Evolutionary conservation across 352 stramenopile species (phyloP).

Genomic region (Phytophthora boehmeriae): DNA sequence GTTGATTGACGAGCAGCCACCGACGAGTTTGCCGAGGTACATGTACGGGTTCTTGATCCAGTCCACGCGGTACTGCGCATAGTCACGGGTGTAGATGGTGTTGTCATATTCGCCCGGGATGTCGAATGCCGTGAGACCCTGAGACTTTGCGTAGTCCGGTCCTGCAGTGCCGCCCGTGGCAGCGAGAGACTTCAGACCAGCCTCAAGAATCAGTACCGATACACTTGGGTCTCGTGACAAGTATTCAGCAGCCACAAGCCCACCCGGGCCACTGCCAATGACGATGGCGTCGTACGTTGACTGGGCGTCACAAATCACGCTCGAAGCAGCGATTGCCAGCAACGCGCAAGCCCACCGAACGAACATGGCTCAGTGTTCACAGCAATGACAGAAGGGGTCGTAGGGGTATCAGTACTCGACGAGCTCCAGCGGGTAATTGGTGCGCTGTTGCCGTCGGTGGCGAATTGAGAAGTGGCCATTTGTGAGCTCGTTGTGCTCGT

Average conservation of each 20-base stretch:
- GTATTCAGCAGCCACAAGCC: constrained; percentile 66
- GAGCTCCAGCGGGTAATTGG: neutral
- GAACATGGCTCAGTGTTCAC: constrained; percentile 18
- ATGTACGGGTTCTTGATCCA: constrained; percentile 43
- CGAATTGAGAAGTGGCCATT: constrained; percentile 8
- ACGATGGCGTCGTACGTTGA: constrained; percentile 60
- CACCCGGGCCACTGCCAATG: constrained; percentile 61
- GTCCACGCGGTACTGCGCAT: constrained; percentile 50
- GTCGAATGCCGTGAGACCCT: constrained; percentile 65
- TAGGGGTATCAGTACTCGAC: neutral
- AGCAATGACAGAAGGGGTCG: neutral
- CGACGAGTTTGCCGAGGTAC: constrained; percentile 77
- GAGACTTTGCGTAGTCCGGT: constrained; percentile 44
- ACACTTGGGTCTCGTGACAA: constrained; percentile 56
- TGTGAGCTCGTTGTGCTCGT: neutral
- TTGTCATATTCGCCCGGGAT: constrained; percentile 67
- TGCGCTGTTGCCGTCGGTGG: neutral
- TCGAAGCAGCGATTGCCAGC: constrained; percentile 23
- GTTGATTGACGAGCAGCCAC: constrained; percentile 82
- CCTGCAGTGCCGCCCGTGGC: constrained; percentile 50
- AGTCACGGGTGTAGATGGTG: constrained; percentile 42
- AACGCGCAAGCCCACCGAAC: constrained; percentile 27
- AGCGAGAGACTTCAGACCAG: constrained; percentile 46
- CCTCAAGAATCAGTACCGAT: constrained; percentile 68
- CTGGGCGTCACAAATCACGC: constrained; percentile 24